Evolutionary conservation across 768 basidiomycete genomes (phyloP).

Genomic region (Termitomyces sp.): DNA sequence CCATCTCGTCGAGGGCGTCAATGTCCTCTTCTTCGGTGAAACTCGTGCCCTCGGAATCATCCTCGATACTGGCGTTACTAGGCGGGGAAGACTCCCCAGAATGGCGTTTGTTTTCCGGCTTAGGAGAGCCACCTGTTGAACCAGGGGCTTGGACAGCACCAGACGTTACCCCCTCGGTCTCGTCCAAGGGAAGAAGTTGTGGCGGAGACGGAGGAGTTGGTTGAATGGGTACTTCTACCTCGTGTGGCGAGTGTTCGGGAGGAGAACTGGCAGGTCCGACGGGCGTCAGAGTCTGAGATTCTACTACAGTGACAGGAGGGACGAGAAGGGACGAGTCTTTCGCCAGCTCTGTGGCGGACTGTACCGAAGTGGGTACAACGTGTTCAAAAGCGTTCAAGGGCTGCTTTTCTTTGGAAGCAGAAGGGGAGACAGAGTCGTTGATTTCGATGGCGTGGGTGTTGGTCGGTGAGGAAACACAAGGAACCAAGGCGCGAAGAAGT

Average conservation of each 20-base stretch:
- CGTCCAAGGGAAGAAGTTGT: slow-evolving; percentile 48
- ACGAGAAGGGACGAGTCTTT: slow-evolving; percentile 3
- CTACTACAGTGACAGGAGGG: slow-evolving; percentile 1
- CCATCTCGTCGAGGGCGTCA: slow-evolving; percentile 57
- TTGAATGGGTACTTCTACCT: slow-evolving; percentile 31
- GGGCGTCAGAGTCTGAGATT: slow-evolving; percentile 7
- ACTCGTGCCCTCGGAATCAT: slow-evolving; percentile 61
- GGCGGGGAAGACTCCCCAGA: slow-evolving; percentile 34
- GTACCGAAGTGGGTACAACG: background rate
- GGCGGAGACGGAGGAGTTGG: slow-evolving; percentile 25
- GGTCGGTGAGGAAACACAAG: slow-evolving; percentile 54
- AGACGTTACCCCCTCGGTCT: slow-evolving; percentile 87
- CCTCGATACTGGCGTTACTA: slow-evolving; percentile 40
- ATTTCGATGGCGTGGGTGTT: slow-evolving; percentile 41
- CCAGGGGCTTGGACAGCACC: slow-evolving; percentile 91
- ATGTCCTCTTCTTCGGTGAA: slow-evolving; percentile 67
- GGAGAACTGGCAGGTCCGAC: slow-evolving; percentile 2
- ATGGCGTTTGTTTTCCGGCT: slow-evolving; percentile 29
- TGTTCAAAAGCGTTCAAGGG: slow-evolving; percentile 5
- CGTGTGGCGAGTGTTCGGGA: slow-evolving; percentile 8
- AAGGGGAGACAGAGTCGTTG: slow-evolving; percentile 22
- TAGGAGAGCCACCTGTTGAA: slow-evolving; percentile 49
- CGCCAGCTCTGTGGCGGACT: background rate
- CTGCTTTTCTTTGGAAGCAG: slow-evolving; percentile 26
- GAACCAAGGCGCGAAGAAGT: slow-evolving; percentile 58